Percentiles rank a stretch among this genome's conserved stretches.
Evolutionary conservation across 345 rosid genomes (phyloP).

Genomic region (Euclidium syriacum): DNA sequence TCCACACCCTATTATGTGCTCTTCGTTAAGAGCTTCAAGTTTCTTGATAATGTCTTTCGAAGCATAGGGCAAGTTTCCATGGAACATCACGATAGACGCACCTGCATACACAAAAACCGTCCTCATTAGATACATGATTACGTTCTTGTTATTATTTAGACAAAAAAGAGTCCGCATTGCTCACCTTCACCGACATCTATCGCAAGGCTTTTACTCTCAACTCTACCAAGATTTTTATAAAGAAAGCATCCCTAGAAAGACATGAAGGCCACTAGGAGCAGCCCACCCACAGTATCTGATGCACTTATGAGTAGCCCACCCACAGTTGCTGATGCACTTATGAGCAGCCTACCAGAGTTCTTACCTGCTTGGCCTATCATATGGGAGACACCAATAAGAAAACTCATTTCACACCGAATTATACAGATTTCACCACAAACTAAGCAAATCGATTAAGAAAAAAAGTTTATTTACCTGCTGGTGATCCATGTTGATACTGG

Average conservation of each 20-base stretch:
- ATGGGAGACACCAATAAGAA: constrained; percentile 16
- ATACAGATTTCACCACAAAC: not conserved
- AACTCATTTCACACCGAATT: constrained; percentile 2
- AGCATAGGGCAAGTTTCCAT: constrained; percentile 95
- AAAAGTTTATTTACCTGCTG: constrained; percentile 44
- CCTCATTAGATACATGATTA: too few relatives aligned
- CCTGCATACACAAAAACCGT: constrained; percentile 45
- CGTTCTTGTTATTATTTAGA: too few relatives aligned
- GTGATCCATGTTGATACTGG: too few relatives aligned
- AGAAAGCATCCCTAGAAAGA: constrained; percentile 99
- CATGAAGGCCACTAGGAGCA: constrained; percentile 98
- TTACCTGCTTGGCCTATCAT: constrained; percentile 61
- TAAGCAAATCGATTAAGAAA: constrained; percentile 4
- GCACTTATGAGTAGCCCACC: constrained; percentile 83
- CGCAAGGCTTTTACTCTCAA: constrained; percentile 63
- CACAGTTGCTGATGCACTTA: constrained; percentile 91
- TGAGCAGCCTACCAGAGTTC: constrained; percentile 65
- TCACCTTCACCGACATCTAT: constrained; percentile 91
- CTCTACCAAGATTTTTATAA: constrained; percentile 91
- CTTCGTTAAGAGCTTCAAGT: constrained; percentile 78
- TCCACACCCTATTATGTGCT: constrained; percentile 83
- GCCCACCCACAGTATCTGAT: constrained; percentile 81
- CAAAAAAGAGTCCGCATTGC: constrained; percentile 22
- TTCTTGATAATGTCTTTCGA: constrained; percentile 94
- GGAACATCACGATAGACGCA: constrained; percentile 96